These are phyloP conservation scores for Colletotrichum camelliae DNA, from an alignment of 2,329 filamentous ascomycete species.

Conservation along the genomic window DNA sequence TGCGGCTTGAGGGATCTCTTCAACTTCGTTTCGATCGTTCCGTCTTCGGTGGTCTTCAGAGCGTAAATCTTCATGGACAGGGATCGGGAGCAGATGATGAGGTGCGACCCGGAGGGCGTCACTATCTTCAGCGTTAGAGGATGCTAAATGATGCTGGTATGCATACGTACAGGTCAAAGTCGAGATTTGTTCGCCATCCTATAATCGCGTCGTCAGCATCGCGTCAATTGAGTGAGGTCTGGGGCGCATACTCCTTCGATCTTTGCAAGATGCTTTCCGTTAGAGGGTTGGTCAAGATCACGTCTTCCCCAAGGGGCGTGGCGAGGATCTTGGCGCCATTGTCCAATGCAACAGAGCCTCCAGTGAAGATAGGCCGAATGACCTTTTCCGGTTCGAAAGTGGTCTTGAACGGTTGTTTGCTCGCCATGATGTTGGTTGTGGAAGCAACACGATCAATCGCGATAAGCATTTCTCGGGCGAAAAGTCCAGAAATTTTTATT, in stretches of 20 bases:
- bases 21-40: slow-evolving; percentile 69
- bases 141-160: neutral
- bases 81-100: slow-evolving; percentile 93
- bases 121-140: slow-evolving; percentile 55
- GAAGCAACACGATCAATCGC: neutral
- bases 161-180: slow-evolving; percentile 42
- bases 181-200: slow-evolving; percentile 83
- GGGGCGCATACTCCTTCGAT: slow-evolving; percentile 76
- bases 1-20: slow-evolving; percentile 88
- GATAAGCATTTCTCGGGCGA: neutral
- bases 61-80: slow-evolving; percentile 92
- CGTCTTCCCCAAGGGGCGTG: slow-evolving; percentile 91
- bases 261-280: slow-evolving; percentile 80
- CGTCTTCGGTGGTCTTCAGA: slow-evolving; percentile 64
- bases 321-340: slow-evolving; percentile 82
- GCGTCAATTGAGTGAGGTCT: slow-evolving; percentile 1
- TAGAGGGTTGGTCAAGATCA: slow-evolving; percentile 81
- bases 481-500: slow-evolving; percentile 9
- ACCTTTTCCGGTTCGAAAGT: slow-evolving; percentile 86
- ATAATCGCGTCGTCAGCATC: slow-evolving; percentile 26
- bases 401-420: slow-evolving; percentile 73
- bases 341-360: slow-evolving; percentile 85
- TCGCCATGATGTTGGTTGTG: slow-evolving; percentile 54
- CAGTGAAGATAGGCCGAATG: slow-evolving; percentile 92
- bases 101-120: slow-evolving; percentile 85